Evolutionary conservation across 2,329 filamentous ascomycete genomes (phyloP).

Genomic region (Penicillium corylophilum): DNA sequence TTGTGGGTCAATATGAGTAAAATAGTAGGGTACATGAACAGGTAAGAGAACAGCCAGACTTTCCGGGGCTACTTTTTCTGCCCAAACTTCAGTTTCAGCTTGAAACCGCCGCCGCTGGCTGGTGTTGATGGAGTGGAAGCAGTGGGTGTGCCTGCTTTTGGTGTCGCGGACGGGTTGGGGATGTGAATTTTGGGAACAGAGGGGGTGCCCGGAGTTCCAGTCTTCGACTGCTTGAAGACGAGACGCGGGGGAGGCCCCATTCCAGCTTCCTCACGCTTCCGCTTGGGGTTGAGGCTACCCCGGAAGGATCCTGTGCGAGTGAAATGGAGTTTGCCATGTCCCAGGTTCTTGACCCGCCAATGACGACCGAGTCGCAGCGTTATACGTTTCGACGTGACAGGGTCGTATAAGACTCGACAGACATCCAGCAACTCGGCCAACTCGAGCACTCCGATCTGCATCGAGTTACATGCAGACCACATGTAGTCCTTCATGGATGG

Average conservation of each 20-base stretch:
- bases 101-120: conserved; percentile 37
- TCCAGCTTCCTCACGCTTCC: conserved; percentile 41
- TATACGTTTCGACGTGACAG: conserved; percentile 51
- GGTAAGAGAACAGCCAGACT: not conserved
- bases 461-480: conserved; percentile 57
- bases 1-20: conserved; percentile 3
- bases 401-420: conserved; percentile 56
- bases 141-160: conserved; percentile 26
- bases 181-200: conserved; percentile 37
- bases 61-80: conserved; percentile 28
- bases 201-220: conserved; percentile 24
- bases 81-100: conserved; percentile 44
- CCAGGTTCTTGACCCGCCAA: conserved; percentile 55
- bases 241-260: conserved; percentile 39
- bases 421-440: conserved; percentile 58
- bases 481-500: conserved; percentile 52
- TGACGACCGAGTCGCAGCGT: conserved; percentile 56
- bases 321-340: conserved; percentile 49
- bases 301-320: conserved; percentile 39
- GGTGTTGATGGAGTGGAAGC: conserved; percentile 34
- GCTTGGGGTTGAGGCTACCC: conserved; percentile 38
- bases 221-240: conserved; percentile 45
- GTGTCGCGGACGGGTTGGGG: conserved; percentile 31
- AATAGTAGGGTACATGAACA: conserved; percentile 19
- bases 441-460: conserved; percentile 52